These are phyloP conservation scores for Sarcomyxa edulis DNA, from an alignment of 768 basidiomycete genomes.

Conservation along the genomic window DNA sequence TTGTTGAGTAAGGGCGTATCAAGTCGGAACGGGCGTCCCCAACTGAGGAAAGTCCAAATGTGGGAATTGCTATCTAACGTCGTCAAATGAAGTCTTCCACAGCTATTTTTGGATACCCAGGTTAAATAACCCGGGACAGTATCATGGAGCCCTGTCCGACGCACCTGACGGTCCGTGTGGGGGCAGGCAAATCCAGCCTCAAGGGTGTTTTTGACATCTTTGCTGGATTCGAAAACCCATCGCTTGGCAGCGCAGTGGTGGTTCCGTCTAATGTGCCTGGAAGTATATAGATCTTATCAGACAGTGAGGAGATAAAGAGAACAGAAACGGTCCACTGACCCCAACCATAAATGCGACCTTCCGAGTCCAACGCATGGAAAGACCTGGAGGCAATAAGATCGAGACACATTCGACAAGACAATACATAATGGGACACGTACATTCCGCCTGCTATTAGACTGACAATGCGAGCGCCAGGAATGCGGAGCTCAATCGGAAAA, in stretches of 20 bases:
- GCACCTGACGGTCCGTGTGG: conserved; percentile 65
- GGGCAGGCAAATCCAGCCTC: conserved; percentile 51
- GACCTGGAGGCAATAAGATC: conserved; percentile 45
- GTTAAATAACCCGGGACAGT: neutral
- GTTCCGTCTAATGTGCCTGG: conserved; percentile 59
- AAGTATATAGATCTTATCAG: neutral
- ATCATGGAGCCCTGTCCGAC: conserved; percentile 5
- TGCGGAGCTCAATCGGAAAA: conserved; percentile 56
- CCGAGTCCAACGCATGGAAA: conserved; percentile 79
- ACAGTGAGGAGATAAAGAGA: neutral
- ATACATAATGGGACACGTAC: conserved; percentile 34
- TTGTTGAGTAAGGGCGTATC: conserved; percentile 43
- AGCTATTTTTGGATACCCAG: conserved; percentile 36
- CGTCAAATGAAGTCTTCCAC: conserved; percentile 70
- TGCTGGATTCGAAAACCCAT: conserved; percentile 53
- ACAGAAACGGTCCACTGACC: conserved; percentile 38
- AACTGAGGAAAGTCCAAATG: conserved; percentile 73
- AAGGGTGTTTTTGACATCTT: conserved; percentile 50
- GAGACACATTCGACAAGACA: conserved; percentile 1
- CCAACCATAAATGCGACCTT: conserved; percentile 76
- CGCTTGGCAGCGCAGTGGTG: conserved; percentile 29
- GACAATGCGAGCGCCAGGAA: conserved; percentile 63
- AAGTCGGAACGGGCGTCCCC: conserved; percentile 75
- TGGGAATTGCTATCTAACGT: conserved; percentile 52
- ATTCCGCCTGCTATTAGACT: conserved; percentile 78